These are phyloP conservation scores for Microdochium paspali DNA, from an alignment of 2,329 filamentous ascomycete genomes.

Conservation along the genomic window DNA sequence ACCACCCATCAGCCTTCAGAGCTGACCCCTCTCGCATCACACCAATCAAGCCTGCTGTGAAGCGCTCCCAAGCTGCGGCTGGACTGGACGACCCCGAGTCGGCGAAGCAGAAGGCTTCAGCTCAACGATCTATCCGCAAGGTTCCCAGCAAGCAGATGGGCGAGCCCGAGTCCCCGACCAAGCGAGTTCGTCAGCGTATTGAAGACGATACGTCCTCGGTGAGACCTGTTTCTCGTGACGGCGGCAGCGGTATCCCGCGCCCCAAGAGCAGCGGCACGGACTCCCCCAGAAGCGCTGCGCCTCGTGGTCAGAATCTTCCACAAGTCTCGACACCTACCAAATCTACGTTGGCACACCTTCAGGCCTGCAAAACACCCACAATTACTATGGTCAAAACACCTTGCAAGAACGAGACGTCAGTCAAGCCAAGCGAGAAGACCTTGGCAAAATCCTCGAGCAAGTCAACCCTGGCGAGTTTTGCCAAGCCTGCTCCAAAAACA, in stretches of 20 bases:
- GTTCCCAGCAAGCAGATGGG: slow-evolving; percentile 15
- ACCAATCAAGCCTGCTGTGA: slow-evolving; percentile 33
- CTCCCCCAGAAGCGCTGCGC: slow-evolving; percentile 17
- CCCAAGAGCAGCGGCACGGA: slow-evolving; percentile 35
- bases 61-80: slow-evolving; percentile 42
- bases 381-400: slow-evolving; percentile 45
- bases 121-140: background rate
- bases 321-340: slow-evolving; percentile 72
- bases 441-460: slow-evolving; percentile 38
- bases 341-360: slow-evolving; percentile 55
- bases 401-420: slow-evolving; percentile 32
- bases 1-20: slow-evolving; percentile 72
- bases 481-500: slow-evolving; percentile 31
- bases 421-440: slow-evolving; percentile 7
- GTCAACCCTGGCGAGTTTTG: slow-evolving; percentile 21
- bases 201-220: slow-evolving; percentile 61
- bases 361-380: slow-evolving; percentile 44
- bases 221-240: slow-evolving; percentile 48
- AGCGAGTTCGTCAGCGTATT: slow-evolving; percentile 60
- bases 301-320: slow-evolving; percentile 37
- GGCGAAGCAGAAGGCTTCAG: slow-evolving; percentile 24
- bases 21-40: slow-evolving; percentile 43
- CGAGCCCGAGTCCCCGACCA: slow-evolving; percentile 39
- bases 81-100: slow-evolving; percentile 53
- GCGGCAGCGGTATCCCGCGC: slow-evolving; percentile 36